phyloP scores from a whole-genome alignment of 805 yeast genomes.

The Candida jianshihensis region DNA sequence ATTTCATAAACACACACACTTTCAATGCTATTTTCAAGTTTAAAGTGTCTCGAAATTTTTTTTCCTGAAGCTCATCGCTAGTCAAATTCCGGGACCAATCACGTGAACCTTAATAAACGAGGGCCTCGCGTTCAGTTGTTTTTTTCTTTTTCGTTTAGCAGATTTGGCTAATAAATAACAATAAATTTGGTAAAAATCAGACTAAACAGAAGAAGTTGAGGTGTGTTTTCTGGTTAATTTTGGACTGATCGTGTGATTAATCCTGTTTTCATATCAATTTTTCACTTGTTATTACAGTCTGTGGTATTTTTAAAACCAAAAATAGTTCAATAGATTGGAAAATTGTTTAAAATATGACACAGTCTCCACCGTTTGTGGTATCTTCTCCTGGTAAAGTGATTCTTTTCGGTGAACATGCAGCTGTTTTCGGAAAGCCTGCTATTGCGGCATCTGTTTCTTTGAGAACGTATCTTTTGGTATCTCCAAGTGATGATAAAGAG shows the following conservation, averaged over 20 bases:
- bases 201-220: background rate
- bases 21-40: background rate
- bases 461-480: constrained; percentile 72
- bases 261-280: background rate
- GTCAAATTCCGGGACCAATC: constrained; percentile 1
- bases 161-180: no score
- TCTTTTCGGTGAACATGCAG: constrained; percentile 94
- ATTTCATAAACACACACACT: background rate
- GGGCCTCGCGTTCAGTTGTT: no score
- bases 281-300: no score
- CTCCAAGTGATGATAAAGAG: constrained; percentile 35
- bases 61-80: constrained; percentile 6
- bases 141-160: no score
- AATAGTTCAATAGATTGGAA: no score
- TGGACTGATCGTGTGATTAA: background rate
- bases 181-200: no score
- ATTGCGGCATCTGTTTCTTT: constrained; percentile 91
- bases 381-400: constrained; percentile 97
- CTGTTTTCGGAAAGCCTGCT: constrained; percentile 89
- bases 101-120: background rate
- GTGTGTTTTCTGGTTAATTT: background rate
- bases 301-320: background rate
- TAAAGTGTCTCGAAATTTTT: background rate
- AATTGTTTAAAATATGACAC: constrained; percentile 1
- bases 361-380: constrained; percentile 51